Percentiles rank a stretch among this genome's conserved stretches.
Evolutionary conservation across 2,329 filamentous ascomycete species (phyloP).

Genomic region (Colletotrichum liriopes): DNA sequence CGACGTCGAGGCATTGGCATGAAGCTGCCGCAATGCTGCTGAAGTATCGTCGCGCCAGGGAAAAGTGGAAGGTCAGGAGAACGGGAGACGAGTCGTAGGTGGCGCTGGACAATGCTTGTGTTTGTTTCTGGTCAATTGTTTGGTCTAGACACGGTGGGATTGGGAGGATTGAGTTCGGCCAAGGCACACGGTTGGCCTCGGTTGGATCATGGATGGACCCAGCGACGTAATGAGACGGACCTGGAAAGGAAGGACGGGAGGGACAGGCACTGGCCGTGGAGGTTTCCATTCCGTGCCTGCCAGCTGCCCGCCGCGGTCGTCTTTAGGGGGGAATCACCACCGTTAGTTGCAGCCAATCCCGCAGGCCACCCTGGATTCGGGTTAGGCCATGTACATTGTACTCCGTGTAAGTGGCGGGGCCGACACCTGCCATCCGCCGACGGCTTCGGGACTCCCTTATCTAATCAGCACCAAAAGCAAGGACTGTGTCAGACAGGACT

Average conservation of each 20-base stretch:
- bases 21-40: conserved; percentile 26
- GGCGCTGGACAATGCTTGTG: neutral
- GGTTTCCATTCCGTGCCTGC: conserved; percentile 15
- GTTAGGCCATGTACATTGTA: conserved; percentile 8
- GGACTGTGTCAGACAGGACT: neutral
- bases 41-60: neutral
- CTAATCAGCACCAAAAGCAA: neutral
- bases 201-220: conserved; percentile 39
- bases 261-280: conserved; percentile 10
- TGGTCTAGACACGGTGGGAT: conserved; percentile 7
- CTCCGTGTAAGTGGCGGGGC: neutral
- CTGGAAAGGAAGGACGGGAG: conserved; percentile 34
- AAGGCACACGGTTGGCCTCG: conserved; percentile 30
- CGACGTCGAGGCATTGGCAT: conserved; percentile 41
- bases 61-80: neutral
- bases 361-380: conserved; percentile 11
- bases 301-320: conserved; percentile 1
- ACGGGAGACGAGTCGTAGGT: neutral
- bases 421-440: neutral
- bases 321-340: conserved; percentile 5
- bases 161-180: conserved; percentile 26
- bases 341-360: conserved; percentile 19
- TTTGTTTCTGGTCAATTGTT: conserved; percentile 10
- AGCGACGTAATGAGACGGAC: conserved; percentile 39
- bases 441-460: conserved; percentile 11